A percentile compares a stretch with the other conserved stretches of the same genome.
Conservation (phyloP, 768 basidiomycete genomes). For the Mycena sanguinolenta region DNA sequence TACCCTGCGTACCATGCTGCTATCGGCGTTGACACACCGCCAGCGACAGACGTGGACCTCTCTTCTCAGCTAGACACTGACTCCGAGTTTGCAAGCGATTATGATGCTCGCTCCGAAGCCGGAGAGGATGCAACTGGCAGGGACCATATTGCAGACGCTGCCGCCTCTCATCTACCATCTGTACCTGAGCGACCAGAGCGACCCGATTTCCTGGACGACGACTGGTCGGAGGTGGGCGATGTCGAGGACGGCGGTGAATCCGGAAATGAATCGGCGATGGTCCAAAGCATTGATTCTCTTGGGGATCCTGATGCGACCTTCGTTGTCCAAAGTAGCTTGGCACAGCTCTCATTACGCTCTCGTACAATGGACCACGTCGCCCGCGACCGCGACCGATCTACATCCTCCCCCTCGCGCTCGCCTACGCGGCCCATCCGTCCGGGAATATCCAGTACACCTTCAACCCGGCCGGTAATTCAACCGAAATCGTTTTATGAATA, state of each 20-base stretch:
- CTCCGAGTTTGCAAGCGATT: conserved; percentile 66
- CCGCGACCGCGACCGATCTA: conserved; percentile 50
- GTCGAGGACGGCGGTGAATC: conserved; percentile 25
- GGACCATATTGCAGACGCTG: conserved; percentile 39
- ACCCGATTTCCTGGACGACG: conserved; percentile 40
- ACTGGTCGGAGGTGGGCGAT: conserved; percentile 50
- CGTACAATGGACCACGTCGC: conserved; percentile 46
- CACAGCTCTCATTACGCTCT: conserved; percentile 40
- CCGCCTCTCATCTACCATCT: conserved; percentile 44
- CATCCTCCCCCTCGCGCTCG: conserved; percentile 70
- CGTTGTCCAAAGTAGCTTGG: conserved; percentile 39
- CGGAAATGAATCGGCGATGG: conserved; percentile 41
- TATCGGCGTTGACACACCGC: conserved; percentile 74
- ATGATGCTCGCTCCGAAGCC: conserved; percentile 61
- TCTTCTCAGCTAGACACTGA: conserved; percentile 66
- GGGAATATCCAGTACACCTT: not conserved
- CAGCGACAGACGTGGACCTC: conserved; percentile 74
- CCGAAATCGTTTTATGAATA: conserved; percentile 57
- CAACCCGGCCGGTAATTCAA: not conserved
- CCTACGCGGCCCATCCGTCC: conserved; percentile 55
- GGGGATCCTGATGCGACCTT: conserved; percentile 46
- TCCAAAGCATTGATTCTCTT: conserved; percentile 50
- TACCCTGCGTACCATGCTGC: conserved; percentile 65
- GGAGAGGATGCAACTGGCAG: conserved; percentile 48
- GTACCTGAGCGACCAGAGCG: too few relatives aligned